Conservation (phyloP, 2,329 filamentous ascomycete genomes). For the Pyricularia grisea region DNA sequence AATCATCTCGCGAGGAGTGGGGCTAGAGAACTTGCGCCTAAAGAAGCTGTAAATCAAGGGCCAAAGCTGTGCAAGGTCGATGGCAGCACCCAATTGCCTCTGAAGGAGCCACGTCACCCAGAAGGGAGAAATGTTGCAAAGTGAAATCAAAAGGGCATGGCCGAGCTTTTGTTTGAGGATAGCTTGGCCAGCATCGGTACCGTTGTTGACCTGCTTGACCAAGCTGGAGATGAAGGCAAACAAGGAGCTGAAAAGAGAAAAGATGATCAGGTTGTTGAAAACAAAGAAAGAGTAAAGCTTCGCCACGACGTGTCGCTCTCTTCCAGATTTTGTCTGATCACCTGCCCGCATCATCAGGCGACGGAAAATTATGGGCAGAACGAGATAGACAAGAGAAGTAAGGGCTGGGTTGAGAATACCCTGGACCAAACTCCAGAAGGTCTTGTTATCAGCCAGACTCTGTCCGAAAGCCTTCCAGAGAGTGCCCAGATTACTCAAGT, state of each 20-base stretch:
- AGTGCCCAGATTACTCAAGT: slow-evolving; percentile 67
- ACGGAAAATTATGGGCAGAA: slow-evolving; percentile 86
- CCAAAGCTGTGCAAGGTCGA: slow-evolving; percentile 85
- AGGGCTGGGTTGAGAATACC: slow-evolving; percentile 84
- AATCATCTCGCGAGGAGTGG: slow-evolving; percentile 85
- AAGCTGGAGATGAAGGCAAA: slow-evolving; percentile 66
- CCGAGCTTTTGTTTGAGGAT: slow-evolving; percentile 57
- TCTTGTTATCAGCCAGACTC: slow-evolving; percentile 52
- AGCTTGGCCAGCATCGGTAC: slow-evolving; percentile 57
- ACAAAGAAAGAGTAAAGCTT: slow-evolving; percentile 95
- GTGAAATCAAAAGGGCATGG: slow-evolving; percentile 41
- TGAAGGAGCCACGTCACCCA: slow-evolving; percentile 94
- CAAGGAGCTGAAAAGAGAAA: slow-evolving; percentile 79
- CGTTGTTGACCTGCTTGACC: slow-evolving; percentile 29
- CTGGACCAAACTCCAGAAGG: slow-evolving; percentile 78
- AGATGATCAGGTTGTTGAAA: slow-evolving; percentile 93
- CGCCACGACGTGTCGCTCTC: slow-evolving; percentile 81
- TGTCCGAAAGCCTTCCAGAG: slow-evolving; percentile 70
- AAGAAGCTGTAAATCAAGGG: slow-evolving; percentile 79
- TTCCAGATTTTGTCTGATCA: slow-evolving; percentile 83
- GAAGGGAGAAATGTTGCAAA: slow-evolving; percentile 78
- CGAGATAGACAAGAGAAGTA: slow-evolving; percentile 77
- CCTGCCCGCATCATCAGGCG: slow-evolving; percentile 74
- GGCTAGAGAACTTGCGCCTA: slow-evolving; percentile 72
- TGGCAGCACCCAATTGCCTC: slow-evolving; percentile 84